Evolutionary conservation across 78 protist species (phyloP), one percentile per base, ranked within the genome.

Genomic region (Dictyostelium purpureum): DNA sequence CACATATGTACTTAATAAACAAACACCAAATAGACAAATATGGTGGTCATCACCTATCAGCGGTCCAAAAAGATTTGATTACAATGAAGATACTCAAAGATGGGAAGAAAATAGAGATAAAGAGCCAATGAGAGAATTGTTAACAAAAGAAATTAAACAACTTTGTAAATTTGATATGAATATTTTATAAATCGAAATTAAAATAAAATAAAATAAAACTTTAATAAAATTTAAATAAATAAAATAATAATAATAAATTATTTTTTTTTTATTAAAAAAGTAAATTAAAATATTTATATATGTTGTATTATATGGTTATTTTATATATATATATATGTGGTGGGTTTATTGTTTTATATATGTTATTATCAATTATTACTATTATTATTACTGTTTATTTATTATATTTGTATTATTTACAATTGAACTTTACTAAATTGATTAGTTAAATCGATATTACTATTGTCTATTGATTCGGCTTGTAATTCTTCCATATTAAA

Each of bases 31-130:
- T 56, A 42, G 54, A 4, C 96, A 97, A 79, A 94, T 97, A 35
- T 97, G 98, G 98, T 74, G 96, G 70, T 89, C 96, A 12, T 97
- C 98, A 7, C 98, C 98, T 19, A 47, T 95, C 24, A 70, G 90
- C 26, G 97, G 97, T 24, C 97, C 97, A 73, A 77, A 65, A 33
- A 77, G 93, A 71, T 95, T 77, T 71, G 82, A 94, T 40, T 59
- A 88, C 47, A n/a, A 76, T 43, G 6, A 21, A 9, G 18, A 5
- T 14, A 1, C 45, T 43, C 52, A 73, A 33, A 70, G 37, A 59
- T 85, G 91, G 91, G 40, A 73, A 2, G 91, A 85, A n/a, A 85
- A 85, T 59, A 40, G 21, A 26, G 91, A 85, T 73, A 54, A 42
- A 11, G 73, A 70, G 5, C 79, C 79, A n/a, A 40, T 85, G 4